phyloP scores from a whole-genome alignment of 2,329 filamentous ascomycete genomes.

The Thelonectria discophora region DNA sequence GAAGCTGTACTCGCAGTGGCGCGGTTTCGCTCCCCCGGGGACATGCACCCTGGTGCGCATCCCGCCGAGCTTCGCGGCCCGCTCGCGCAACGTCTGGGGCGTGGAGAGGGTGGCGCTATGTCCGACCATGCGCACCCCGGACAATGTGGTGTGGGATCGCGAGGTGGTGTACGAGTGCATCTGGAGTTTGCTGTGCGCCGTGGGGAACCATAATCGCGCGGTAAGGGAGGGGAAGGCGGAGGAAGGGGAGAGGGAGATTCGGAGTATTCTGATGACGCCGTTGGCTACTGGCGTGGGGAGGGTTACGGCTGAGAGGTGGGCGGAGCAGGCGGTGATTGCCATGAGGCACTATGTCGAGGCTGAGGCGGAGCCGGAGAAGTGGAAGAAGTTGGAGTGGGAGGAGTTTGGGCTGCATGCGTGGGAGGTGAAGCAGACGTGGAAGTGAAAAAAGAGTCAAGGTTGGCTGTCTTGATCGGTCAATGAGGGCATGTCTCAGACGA shows the following conservation, averaged over 20 bases:
- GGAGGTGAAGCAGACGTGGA: constrained; percentile 16
- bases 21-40: constrained; percentile 60
- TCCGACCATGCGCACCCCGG: constrained; percentile 61
- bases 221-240: constrained; percentile 17
- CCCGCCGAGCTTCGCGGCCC: constrained; percentile 46
- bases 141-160: constrained; percentile 55
- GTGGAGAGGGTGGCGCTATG: constrained; percentile 57
- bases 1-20: constrained; percentile 57
- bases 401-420: constrained; percentile 23
- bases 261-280: constrained; percentile 59
- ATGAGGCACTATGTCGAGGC: constrained; percentile 61
- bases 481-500: too few species aligned
- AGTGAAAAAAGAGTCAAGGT: too few species aligned
- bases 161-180: constrained; percentile 64
- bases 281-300: constrained; percentile 57
- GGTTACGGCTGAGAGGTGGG: constrained; percentile 58
- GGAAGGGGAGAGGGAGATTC: constrained; percentile 44
- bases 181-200: constrained; percentile 58
- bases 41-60: constrained; percentile 58
- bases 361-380: constrained; percentile 48
- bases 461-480: too few species aligned
- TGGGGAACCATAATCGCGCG: constrained; percentile 57
- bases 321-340: constrained; percentile 58
- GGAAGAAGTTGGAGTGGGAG: constrained; percentile 46
- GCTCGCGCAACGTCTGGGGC: constrained; percentile 50